Percentiles rank a stretch among this genome's conserved stretches.
These are phyloP conservation scores for Trypanosoma vivax DNA, from an alignment of 208 protist species.

Conservation along the genomic window DNA sequence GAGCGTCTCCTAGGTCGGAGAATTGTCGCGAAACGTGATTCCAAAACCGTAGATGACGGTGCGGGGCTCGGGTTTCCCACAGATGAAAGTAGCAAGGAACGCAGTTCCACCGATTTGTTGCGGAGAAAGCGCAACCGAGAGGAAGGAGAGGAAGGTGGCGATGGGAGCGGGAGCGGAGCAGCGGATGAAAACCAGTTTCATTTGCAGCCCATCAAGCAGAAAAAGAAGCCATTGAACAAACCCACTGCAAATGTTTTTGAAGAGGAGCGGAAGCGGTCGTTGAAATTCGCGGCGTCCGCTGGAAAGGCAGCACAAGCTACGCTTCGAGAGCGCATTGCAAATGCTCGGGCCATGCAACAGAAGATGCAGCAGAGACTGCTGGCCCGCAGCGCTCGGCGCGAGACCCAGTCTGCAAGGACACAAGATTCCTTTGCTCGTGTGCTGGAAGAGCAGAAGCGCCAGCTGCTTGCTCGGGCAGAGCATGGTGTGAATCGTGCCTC, in stretches of 20 bases:
- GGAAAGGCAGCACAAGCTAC: constrained; percentile 39
- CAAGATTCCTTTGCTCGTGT: constrained; percentile 61
- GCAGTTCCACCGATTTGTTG: background rate
- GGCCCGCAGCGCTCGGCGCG: constrained; percentile 30
- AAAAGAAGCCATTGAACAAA: background rate
- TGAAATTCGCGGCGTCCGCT: constrained; percentile 52
- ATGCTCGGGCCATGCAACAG: constrained; percentile 50
- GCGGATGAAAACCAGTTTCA: no score
- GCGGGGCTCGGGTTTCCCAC: no score
- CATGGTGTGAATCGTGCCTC: constrained; percentile 22
- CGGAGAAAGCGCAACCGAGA: background rate
- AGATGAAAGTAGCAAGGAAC: constrained; percentile 6
- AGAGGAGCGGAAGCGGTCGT: constrained; percentile 41
- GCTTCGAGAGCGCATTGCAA: constrained; percentile 42
- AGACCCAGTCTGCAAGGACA: constrained; percentile 31
- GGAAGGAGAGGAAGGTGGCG: background rate
- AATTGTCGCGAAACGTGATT: no score
- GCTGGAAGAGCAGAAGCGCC: constrained; percentile 74
- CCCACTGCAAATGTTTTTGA: constrained; percentile 1
- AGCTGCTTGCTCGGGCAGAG: constrained; percentile 52
- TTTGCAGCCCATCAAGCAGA: no score
- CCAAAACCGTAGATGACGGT: no score
- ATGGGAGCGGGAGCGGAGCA: no score
- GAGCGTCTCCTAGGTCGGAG: no score
- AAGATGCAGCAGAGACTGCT: constrained; percentile 42